Conservation (phyloP, 202 grass and related monocot species). For the Carex sylvatica region DNA sequence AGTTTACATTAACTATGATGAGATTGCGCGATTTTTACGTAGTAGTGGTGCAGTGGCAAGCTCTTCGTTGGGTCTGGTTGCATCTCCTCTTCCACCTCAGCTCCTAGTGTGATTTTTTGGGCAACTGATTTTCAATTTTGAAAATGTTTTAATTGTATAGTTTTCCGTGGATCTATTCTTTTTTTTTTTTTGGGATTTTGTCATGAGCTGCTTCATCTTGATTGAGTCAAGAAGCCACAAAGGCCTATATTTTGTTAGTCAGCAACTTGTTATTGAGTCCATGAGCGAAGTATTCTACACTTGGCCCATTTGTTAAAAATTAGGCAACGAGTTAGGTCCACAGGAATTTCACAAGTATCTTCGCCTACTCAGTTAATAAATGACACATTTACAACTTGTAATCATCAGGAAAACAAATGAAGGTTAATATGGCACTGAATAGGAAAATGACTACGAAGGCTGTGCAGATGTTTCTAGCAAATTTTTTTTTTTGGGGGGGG, state of each 20-base stretch:
- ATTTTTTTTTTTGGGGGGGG: too few species aligned
- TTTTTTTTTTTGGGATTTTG: not conserved
- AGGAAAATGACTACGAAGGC: not conserved
- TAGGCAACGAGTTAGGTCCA: not conserved
- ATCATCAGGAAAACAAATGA: too few species aligned
- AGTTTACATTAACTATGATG: slow-evolving; percentile 51
- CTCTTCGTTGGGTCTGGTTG: not conserved
- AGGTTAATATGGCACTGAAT: not conserved
- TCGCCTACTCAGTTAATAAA: too few species aligned
- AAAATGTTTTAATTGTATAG: slow-evolving; percentile 18
- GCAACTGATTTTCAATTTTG: not conserved
- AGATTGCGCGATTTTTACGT: slow-evolving; percentile 48
- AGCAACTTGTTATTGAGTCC: not conserved
- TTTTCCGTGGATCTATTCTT: not conserved
- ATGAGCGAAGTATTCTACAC: not conserved
- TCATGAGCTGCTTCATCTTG: not conserved
- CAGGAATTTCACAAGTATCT: too few species aligned
- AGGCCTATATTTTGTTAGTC: not conserved
- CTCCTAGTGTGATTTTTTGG: not conserved
- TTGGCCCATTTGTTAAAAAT: not conserved
- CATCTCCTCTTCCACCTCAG: not conserved
- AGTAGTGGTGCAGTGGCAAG: slow-evolving; percentile 40
- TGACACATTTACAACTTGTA: too few species aligned
- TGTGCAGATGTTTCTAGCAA: too few species aligned
- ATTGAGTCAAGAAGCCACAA: not conserved